phyloP scores from a whole-genome alignment of 2,329 filamentous ascomycete genomes.

The Colletotrichum sp. region DNA sequence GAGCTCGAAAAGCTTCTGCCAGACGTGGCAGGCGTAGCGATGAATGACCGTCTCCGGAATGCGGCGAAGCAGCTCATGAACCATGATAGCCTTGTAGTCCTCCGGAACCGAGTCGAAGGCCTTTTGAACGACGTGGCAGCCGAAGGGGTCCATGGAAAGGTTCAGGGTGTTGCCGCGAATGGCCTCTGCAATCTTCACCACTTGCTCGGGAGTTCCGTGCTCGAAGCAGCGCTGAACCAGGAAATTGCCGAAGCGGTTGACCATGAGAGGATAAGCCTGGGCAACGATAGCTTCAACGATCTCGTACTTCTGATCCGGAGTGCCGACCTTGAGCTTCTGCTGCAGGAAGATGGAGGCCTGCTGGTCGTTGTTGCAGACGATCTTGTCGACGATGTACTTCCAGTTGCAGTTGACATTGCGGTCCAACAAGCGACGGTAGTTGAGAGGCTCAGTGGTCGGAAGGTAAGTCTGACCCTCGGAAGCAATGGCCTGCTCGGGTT shows the following conservation, averaged over 20 bases:
- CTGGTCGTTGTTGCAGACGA: slow-evolving; percentile 98
- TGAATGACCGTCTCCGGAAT: slow-evolving; percentile 99
- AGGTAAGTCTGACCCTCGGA: slow-evolving; percentile 78
- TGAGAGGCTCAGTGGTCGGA: slow-evolving; percentile 87
- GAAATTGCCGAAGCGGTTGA: slow-evolving; percentile 99
- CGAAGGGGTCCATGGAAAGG: slow-evolving; percentile 98
- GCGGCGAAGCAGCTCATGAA: slow-evolving; percentile 92
- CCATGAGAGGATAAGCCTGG: slow-evolving; percentile 94
- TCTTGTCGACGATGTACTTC: slow-evolving; percentile 99
- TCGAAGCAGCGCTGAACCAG: slow-evolving; percentile 98
- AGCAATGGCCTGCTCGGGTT: slow-evolving; percentile 45
- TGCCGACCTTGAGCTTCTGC: slow-evolving; percentile 98
- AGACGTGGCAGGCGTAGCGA: slow-evolving; percentile 97
- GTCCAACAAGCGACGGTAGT: slow-evolving; percentile 93
- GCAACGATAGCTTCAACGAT: slow-evolving; percentile 96
- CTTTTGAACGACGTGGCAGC: slow-evolving; percentile 98
- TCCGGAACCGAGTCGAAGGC: slow-evolving; percentile 98
- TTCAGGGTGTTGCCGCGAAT: slow-evolving; percentile 94
- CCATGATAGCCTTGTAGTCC: slow-evolving; percentile 98
- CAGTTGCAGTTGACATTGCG: slow-evolving; percentile 98
- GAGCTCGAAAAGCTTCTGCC: slow-evolving; percentile 99
- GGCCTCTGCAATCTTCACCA: slow-evolving; percentile 91
- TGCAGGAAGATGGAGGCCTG: slow-evolving; percentile 99
- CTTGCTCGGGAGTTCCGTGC: slow-evolving; percentile 92
- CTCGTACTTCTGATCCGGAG: slow-evolving; percentile 92